A percentile compares a stretch with the other conserved stretches of the same genome.
Conservation (phyloP, 2,329 filamentous ascomycete species). For the Stagonosporopsis vannaccii region DNA sequence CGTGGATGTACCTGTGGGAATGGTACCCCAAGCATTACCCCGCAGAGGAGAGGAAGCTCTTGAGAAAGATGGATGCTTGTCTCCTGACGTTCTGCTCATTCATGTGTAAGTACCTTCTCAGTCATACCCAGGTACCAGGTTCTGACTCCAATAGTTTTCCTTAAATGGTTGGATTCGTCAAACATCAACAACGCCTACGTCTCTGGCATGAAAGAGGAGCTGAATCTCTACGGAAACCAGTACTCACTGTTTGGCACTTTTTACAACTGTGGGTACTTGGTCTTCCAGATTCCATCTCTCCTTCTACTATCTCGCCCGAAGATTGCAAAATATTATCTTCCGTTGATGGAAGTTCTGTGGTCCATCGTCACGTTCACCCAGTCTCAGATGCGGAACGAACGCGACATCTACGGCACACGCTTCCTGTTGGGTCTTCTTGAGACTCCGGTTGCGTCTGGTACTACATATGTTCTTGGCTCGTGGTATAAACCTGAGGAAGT, state of each 20-base stretch:
- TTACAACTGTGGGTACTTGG: slow-evolving; percentile 50
- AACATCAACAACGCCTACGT: slow-evolving; percentile 57
- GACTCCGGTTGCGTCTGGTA: slow-evolving; percentile 47
- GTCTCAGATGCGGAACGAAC: slow-evolving; percentile 48
- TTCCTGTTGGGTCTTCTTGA: slow-evolving; percentile 49
- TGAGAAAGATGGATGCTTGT: slow-evolving; percentile 48
- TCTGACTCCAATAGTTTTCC: slow-evolving; percentile 40
- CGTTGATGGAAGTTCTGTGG: slow-evolving; percentile 52
- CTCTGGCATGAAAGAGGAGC: slow-evolving; percentile 44
- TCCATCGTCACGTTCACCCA: slow-evolving; percentile 51
- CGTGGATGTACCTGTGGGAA: slow-evolving; percentile 50
- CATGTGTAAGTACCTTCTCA: slow-evolving; percentile 42
- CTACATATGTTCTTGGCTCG: slow-evolving; percentile 47
- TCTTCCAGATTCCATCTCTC: slow-evolving; percentile 50
- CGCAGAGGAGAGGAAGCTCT: slow-evolving; percentile 42
- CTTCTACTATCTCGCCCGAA: slow-evolving; percentile 49
- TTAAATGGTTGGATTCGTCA: slow-evolving; percentile 49
- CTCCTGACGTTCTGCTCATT: slow-evolving; percentile 48
- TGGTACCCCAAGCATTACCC: slow-evolving; percentile 50
- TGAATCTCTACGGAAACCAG: slow-evolving; percentile 61
- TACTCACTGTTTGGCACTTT: slow-evolving; percentile 61
- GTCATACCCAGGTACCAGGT: background rate
- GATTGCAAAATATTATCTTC: slow-evolving; percentile 48
- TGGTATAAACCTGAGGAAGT: slow-evolving; percentile 56
- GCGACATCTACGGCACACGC: slow-evolving; percentile 51